These are phyloP conservation scores for Dipteronia sinensis DNA, from an alignment of 345 rosid species.

Conservation along the genomic window DNA sequence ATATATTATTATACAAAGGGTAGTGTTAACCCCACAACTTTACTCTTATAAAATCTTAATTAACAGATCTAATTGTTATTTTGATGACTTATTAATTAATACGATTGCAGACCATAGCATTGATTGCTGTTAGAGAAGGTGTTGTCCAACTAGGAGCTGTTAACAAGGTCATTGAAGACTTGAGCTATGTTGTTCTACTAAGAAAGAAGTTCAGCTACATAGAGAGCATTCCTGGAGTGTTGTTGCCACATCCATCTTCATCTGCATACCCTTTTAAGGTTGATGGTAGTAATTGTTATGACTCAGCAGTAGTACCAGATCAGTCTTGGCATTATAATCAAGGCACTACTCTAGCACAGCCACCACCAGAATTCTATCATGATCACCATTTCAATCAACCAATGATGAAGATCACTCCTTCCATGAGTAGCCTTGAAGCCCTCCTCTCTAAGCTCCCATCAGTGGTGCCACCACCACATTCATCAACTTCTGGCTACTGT, in stretches of 20 bases:
- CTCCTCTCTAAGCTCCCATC: conserved; percentile 96
- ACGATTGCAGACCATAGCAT: conserved; percentile 79
- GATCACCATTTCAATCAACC: conserved; percentile 37
- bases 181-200: conserved; percentile 76
- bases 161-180: conserved; percentile 86
- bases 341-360: conserved; percentile 32
- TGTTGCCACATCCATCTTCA: conserved; percentile 90
- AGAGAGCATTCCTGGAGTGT: conserved; percentile 92
- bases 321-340: conserved; percentile 50
- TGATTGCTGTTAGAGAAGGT: conserved; percentile 97
- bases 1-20: background rate
- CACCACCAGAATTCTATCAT: conserved; percentile 43
- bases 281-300: conserved; percentile 23
- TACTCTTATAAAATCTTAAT: conserved; percentile 8
- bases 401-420: conserved; percentile 74
- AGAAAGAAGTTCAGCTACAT: conserved; percentile 89
- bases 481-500: conserved; percentile 25
- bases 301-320: conserved; percentile 37
- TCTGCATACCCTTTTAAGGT: conserved; percentile 60
- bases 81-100: background rate
- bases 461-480: conserved; percentile 74
- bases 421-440: conserved; percentile 98
- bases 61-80: conserved; percentile 19
- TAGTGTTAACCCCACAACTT: background rate
- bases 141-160: conserved; percentile 93